Base-by-base conservation (phyloP, 768 basidiomycete genomes). In the Lentinula guzmanii region DNA sequence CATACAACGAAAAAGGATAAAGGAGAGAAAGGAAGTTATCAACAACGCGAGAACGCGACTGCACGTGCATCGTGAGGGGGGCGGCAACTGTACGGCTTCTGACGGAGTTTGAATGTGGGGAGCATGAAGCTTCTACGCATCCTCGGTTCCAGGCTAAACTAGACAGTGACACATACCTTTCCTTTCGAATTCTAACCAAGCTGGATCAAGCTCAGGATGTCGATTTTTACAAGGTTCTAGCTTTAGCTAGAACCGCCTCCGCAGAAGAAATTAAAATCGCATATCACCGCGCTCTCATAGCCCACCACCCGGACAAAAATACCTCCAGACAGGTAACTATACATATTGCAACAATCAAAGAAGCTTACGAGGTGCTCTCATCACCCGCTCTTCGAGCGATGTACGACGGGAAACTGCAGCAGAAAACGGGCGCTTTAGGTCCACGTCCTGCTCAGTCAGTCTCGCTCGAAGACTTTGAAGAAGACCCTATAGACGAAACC, bases 391-490 rank as follows among this genome's bases (percentile, higher is more conserved):
- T 76, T 9, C 83, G 90, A 1, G 70, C 73, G 16, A 68, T 71
- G 60, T 86, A 90, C 64, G 86, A 93, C n/a, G 41, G 10, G 0
- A 52, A 46, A 15, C 21, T n/a, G 39, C 28, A 33, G 37, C 48
- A 60, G 64, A 64, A 64, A n/a, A 63, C 61, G 28, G 50, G 16
- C 2, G 59, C 58, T 15, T 55, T 65, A 3, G 77, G 74, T 2
- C 84, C 86, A 7, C 77, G 92, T 56, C 90, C 92, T 4, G 90
- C 92, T 0, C 86, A 92, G 63, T 74, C 91, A 16, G 74, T 93
- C 41, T 93, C 92, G 2, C 75, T 94, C 42, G 89, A 90, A 51
- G 90, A 91, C 0, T 93, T 91, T 64, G 72, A 73, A 28, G 75
- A 77, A 9, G 73, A 70, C 37, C 39, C 59, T 1, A 74, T 68